phyloP scores from a whole-genome alignment of 441 rosid genomes.

The Gossypium aridum region DNA sequence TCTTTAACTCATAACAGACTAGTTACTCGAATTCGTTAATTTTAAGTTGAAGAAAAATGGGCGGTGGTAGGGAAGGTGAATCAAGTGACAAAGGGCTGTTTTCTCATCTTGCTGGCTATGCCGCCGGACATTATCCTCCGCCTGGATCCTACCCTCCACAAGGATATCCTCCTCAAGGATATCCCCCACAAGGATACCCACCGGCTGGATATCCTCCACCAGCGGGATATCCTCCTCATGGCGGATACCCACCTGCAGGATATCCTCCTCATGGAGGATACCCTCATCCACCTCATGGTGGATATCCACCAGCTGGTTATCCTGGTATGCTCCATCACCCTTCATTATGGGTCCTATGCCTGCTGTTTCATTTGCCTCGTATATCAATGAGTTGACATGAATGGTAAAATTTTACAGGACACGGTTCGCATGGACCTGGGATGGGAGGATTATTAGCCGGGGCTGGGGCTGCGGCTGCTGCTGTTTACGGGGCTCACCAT shows the following conservation, averaged over 20 bases:
- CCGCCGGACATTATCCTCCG: slow-evolving; percentile 33
- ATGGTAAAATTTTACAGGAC: slow-evolving; percentile 22
- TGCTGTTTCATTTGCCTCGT: not conserved
- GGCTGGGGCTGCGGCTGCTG: slow-evolving; percentile 63
- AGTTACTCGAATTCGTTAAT: not conserved
- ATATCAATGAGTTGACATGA: slow-evolving; percentile 8
- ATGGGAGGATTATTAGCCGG: slow-evolving; percentile 66
- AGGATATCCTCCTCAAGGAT: slow-evolving; percentile 18
- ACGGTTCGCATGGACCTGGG: slow-evolving; percentile 37
- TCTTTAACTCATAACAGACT: not conserved
- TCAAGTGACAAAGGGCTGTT: slow-evolving; percentile 56
- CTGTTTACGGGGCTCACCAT: slow-evolving; percentile 66
- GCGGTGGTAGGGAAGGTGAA: slow-evolving; percentile 36
- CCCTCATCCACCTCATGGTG: slow-evolving; percentile 29
- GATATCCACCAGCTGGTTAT: slow-evolving; percentile 47
- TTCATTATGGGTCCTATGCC: not conserved
- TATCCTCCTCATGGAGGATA: slow-evolving; percentile 43
- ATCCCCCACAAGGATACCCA: slow-evolving; percentile 8
- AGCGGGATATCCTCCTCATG: slow-evolving; percentile 26
- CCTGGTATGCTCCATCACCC: slow-evolving; percentile 12
- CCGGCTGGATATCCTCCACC: slow-evolving; percentile 21
- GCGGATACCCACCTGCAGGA: slow-evolving; percentile 34
- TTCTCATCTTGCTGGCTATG: slow-evolving; percentile 53
- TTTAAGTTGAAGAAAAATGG: slow-evolving; percentile 41
- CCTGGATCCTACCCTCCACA: slow-evolving; percentile 32